These are phyloP conservation scores for Linderina pennispora DNA, from an alignment of 192 early-diverging fungal species.

Conservation along the genomic window DNA sequence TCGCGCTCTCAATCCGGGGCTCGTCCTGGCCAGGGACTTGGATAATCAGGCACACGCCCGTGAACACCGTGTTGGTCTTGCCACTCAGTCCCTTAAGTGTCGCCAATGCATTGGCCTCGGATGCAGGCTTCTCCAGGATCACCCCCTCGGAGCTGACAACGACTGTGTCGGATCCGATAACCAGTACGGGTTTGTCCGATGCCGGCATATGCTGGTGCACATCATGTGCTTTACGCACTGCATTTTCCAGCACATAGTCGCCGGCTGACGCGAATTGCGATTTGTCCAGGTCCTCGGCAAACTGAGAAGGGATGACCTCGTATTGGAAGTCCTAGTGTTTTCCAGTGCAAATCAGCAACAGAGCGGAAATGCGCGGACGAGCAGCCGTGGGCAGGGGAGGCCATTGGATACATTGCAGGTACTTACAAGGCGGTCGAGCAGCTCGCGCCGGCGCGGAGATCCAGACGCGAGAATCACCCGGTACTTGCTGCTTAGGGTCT, in stretches of 20 bases:
- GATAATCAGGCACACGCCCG: constrained; percentile 59
- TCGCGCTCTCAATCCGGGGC: constrained; percentile 5
- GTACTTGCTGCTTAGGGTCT: constrained; percentile 17
- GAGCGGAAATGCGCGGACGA: too few species aligned
- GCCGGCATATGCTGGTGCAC: constrained; percentile 50
- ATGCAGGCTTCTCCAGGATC: constrained; percentile 80
- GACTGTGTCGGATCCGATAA: constrained; percentile 84
- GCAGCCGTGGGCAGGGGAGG: too few species aligned
- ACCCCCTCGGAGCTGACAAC: constrained; percentile 50
- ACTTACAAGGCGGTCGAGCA: constrained; percentile 52
- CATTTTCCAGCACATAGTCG: constrained; percentile 70
- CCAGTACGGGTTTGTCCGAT: constrained; percentile 45
- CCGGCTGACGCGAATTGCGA: constrained; percentile 46
- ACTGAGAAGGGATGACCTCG: constrained; percentile 61
- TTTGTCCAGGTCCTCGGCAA: constrained; percentile 76
- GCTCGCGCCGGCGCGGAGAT: constrained; percentile 75
- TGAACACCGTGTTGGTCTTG: constrained; percentile 64
- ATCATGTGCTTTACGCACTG: constrained; percentile 61
- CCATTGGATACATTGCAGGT: too few species aligned
- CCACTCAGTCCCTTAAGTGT: constrained; percentile 59
- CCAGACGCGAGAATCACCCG: constrained; percentile 70
- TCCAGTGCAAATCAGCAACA: too few species aligned
- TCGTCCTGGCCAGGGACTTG: constrained; percentile 1
- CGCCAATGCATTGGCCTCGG: constrained; percentile 49
- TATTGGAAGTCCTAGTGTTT: constrained; percentile 56